These are phyloP conservation scores for Nicotiana obtusifolia DNA, from an alignment of 257 asterid genomes.

Conservation along the genomic window DNA sequence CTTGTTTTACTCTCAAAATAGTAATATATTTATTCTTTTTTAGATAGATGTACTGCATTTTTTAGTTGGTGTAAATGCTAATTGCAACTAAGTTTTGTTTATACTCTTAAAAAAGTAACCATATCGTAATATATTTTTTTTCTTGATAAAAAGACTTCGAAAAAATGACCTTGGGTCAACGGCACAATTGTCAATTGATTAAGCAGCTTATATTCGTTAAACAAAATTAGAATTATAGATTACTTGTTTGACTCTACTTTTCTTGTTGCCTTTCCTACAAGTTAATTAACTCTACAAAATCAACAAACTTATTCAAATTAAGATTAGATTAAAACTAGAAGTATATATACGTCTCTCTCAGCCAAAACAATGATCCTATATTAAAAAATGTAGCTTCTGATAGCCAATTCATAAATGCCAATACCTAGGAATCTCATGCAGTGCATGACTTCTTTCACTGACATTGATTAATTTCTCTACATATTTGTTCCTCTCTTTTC, in stretches of 20 bases:
- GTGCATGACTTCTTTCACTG: constrained; percentile 9
- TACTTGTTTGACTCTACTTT: background rate
- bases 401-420: background rate
- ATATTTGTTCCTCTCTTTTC: background rate
- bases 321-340: too few relatives aligned
- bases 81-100: too few relatives aligned
- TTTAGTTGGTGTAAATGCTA: too few relatives aligned
- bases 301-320: background rate
- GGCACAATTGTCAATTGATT: background rate
- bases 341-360: background rate
- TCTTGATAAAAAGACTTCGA: background rate
- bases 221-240: background rate
- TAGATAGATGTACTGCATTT: too few relatives aligned
- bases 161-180: background rate
- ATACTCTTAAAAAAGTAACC: background rate
- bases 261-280: background rate
- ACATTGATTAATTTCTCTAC: background rate
- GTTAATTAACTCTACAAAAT: background rate
- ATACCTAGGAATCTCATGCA: constrained; percentile 11
- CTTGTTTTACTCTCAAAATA: too few relatives aligned
- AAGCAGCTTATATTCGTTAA: background rate
- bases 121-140: too few relatives aligned
- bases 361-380: background rate
- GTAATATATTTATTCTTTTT: too few relatives aligned
- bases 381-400: background rate